Base-by-base conservation (phyloP, 2,329 filamentous ascomycete species). In the Penicillium paneum region DNA sequence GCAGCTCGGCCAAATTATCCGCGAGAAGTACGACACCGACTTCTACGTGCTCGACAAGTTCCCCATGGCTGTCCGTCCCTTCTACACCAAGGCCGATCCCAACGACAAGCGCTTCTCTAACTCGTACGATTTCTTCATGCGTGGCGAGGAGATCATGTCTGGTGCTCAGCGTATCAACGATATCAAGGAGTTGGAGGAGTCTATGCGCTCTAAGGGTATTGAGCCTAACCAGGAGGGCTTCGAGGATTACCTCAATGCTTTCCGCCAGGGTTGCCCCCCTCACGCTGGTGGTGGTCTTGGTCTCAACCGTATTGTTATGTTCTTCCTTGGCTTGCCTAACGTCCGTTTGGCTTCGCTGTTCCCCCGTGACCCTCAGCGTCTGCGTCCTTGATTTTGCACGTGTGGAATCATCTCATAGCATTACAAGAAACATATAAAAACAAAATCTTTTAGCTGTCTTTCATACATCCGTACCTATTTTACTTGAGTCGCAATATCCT, bases 31-130 rank as follows among this genome's bases (percentile, higher is more conserved):
- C 81, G 84, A 88, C 71, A 94, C 91, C 56, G 94, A 99, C 78
- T 97, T 97, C 78, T 97, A 96, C 78, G 87, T 95, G 21, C 83
- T 99, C 59, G 93, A 97, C 80, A 94, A 97, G 76, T 99, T 96
- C 81, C 94, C 94, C 41, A 86, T 94, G 73, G 80, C 81, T 35
- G 90, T 94, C 19, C 85, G 94, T 29, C 93, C 93, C 5, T 96
- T 96, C 76, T 97, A 97, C 76, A 91, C 93, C 58, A 90, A 93
- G 78, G 85, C 89, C 50, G 89, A 89, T 68, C 83, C 84, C 3
- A 78, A 82, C 40, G 83, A 89, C 65, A 79, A 83, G 52, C 79
- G 80, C 34, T 82, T 90, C 60, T 90, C 80, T 40, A 86, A 87
- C 75, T 83, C 81, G 3, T 87, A 86, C 72, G 84, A 87, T 71